Evolutionary conservation across 2,329 filamentous ascomycete species (phyloP), one percentile per base, ranked within the genome.

Genomic region (Rasamsonia emersonii): DNA sequence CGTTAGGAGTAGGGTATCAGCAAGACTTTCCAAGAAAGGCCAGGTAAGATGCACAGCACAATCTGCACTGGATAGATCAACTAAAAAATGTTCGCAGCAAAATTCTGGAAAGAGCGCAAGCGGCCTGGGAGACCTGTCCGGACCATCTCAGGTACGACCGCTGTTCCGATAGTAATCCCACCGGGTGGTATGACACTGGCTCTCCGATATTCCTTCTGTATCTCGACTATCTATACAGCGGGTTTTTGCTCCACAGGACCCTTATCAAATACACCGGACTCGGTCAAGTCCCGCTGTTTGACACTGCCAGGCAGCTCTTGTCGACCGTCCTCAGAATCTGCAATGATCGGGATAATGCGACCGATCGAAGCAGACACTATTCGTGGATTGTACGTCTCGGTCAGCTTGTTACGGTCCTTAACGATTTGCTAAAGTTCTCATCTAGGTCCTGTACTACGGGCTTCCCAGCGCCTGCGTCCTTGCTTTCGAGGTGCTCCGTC

Each of bases 201-300:
- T n/a, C n/a, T n/a, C n/a, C n/a, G n/a, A n/a, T n/a, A n/a, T 44
- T 47, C 18, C 45, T 54, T 11, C 37, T 51, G 17, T 58, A 58
- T 37, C 41, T 58, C 10, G 53, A 58, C 20, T 57, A 53, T 30
- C 41, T 57, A 2, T 54, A 58, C 25, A 56, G 54, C 4, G 45
- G 47, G 16, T 59, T 59, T 33, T 33, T 59, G 5, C 42, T 59
- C 2, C 51, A 56, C 30, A 36, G 56, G 13, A 46, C 53, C 14
- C 39, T 58, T 9, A 47, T 53, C 11, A 59, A 56, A 31, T 45
- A 51, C 19, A 51, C 50, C 0, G 44, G 49, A 15, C 48, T 46
- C 6, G 51, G 50, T 9, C 49, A 53, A n/a, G 46, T 45, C 17
- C 41, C 45, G 9, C 49, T 58, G 5, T 55, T 50, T 28, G 47